phyloP scores from a whole-genome alignment of 768 basidiomycete species.

The Trametes meyenii region DNA sequence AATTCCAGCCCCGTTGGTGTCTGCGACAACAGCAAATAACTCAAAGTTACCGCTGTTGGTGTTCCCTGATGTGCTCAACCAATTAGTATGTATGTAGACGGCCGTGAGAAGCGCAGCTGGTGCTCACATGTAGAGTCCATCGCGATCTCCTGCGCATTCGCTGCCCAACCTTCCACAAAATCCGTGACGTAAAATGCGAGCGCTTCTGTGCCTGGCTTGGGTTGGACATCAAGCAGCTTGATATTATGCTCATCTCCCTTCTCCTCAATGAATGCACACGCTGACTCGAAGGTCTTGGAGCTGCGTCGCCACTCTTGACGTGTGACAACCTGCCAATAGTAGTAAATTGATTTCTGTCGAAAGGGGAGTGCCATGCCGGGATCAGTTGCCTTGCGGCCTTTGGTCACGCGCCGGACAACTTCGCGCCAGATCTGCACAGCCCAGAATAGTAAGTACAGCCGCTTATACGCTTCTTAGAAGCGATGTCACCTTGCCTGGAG shows the following conservation, averaged over 20 bases:
- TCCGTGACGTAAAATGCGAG: slow-evolving; percentile 18
- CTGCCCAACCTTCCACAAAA: slow-evolving; percentile 10
- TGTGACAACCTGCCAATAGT: no score
- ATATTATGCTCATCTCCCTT: background rate
- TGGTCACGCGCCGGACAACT: background rate
- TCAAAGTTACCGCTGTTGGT: slow-evolving; percentile 39
- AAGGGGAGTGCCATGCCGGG: background rate
- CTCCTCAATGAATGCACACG: background rate
- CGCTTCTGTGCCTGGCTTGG: slow-evolving; percentile 11
- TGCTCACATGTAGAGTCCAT: slow-evolving; percentile 24
- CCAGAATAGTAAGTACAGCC: background rate
- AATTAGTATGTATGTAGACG: background rate
- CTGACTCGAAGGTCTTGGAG: background rate
- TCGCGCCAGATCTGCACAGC: background rate
- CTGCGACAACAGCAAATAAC: slow-evolving; percentile 37
- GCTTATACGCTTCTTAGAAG: no score
- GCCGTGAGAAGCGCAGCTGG: no score
- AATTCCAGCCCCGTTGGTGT: slow-evolving; percentile 37
- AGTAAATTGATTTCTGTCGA: background rate
- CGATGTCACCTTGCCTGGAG: background rate
- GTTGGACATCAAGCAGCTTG: slow-evolving; percentile 7
- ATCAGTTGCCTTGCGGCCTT: background rate
- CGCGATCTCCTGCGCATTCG: slow-evolving; percentile 15
- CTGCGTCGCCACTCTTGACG: no score
- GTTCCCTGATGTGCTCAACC: slow-evolving; percentile 32